Conservation (phyloP, 345 rosid species). For the Citrus reticulata region DNA sequence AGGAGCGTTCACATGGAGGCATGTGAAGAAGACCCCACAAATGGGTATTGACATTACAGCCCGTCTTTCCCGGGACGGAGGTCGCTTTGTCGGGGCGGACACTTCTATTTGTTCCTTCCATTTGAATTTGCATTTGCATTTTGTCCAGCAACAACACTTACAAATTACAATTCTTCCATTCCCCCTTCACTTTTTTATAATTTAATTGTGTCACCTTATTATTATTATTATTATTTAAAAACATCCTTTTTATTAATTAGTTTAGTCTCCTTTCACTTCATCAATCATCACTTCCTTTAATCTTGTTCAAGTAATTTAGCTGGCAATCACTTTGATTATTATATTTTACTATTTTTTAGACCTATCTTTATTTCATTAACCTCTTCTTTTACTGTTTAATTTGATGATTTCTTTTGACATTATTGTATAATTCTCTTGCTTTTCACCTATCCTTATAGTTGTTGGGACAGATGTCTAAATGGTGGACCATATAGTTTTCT, state of each 20-base stretch:
- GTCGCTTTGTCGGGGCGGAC: constrained; percentile 52
- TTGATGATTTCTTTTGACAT: constrained; percentile 19
- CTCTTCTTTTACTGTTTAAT: constrained; percentile 13
- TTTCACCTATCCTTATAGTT: not conserved
- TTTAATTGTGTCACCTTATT: not conserved
- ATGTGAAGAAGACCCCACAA: constrained; percentile 57
- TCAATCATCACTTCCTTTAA: not conserved
- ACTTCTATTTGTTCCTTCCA: not conserved
- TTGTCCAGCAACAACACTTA: too few species aligned
- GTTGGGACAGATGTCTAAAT: not conserved
- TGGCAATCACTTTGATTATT: constrained; percentile 32
- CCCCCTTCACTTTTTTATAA: not conserved
- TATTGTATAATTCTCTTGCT: not conserved
- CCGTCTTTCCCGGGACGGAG: constrained; percentile 75
- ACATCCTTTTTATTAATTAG: not conserved
- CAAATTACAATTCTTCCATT: not conserved
- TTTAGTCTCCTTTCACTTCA: constrained; percentile 8
- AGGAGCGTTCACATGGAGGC: constrained; percentile 58
- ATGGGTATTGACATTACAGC: constrained; percentile 40
- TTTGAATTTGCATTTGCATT: not conserved
- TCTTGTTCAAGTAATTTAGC: constrained; percentile 13
- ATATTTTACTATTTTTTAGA: not conserved
- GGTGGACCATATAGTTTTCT: not conserved
- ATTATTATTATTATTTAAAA: too few species aligned
- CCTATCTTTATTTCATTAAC: constrained; percentile 7